phyloP scores from a whole-genome alignment of 2,329 filamentous ascomycete species.

The Verticillium nonalfalfae region DNA sequence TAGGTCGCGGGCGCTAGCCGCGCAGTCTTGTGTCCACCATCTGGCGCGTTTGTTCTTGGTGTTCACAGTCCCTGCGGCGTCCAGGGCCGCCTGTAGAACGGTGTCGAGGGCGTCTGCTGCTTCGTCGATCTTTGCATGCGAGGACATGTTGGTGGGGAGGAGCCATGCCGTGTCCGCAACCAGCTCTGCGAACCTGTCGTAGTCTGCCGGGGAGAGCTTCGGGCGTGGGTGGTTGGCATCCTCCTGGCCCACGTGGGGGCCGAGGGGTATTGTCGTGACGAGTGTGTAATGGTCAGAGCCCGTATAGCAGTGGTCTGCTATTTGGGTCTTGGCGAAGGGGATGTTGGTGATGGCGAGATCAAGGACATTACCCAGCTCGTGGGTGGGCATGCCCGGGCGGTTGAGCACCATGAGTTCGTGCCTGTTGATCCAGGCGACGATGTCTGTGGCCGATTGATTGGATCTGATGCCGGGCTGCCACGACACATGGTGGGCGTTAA shows the following conservation, averaged over 20 bases:
- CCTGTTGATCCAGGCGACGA: not conserved
- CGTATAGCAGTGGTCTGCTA: not conserved
- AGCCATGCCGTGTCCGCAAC: not conserved
- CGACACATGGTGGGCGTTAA: conserved; percentile 10
- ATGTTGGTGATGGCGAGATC: not conserved
- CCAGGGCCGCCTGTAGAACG: not conserved
- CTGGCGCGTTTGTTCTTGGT: not conserved
- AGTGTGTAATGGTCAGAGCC: not conserved
- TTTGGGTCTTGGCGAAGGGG: not conserved
- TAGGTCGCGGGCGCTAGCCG: not conserved
- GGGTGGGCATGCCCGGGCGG: not conserved
- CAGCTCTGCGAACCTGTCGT: not conserved
- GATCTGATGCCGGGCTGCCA: conserved; percentile 6
- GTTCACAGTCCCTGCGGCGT: not conserved
- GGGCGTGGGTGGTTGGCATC: not conserved
- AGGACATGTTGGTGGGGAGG: not conserved
- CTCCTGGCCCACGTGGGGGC: not conserved
- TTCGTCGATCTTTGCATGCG: not conserved
- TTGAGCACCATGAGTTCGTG: not conserved
- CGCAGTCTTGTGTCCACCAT: not conserved
- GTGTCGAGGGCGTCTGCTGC: not conserved
- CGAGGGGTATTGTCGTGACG: not conserved
- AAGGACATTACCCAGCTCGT: not conserved
- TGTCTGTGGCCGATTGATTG: not conserved
- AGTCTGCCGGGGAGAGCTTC: not conserved